A percentile compares a stretch with the other conserved stretches of the same genome.
These are phyloP conservation scores for Phytophthora cactorum DNA, from an alignment of 352 stramenopile species.

Conservation along the genomic window DNA sequence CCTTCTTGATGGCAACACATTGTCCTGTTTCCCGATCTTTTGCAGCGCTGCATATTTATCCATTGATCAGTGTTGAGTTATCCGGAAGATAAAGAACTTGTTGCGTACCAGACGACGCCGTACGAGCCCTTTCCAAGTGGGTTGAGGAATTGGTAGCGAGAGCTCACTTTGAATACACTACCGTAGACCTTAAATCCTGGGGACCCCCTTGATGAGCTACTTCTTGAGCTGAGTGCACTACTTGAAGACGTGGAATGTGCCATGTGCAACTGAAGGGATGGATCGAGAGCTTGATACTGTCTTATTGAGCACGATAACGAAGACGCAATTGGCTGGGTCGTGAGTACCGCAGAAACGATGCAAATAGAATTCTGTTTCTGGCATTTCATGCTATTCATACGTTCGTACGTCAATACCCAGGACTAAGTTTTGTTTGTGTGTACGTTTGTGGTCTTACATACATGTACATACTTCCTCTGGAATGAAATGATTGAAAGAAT, in stretches of 20 bases:
- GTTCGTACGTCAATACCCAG: no score
- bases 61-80: not conserved
- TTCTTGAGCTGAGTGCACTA: conserved; percentile 9
- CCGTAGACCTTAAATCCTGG: conserved; percentile 81
- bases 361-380: conserved; percentile 7
- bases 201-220: conserved; percentile 7
- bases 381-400: not conserved
- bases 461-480: no score
- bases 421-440: no score
- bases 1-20: conserved; percentile 93
- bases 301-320: not conserved
- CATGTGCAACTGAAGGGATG: conserved; percentile 13
- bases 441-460: no score
- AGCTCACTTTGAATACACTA: conserved; percentile 82
- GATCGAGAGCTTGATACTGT: not conserved
- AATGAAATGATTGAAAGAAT: no score
- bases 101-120: conserved; percentile 85
- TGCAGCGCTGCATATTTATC: conserved; percentile 51
- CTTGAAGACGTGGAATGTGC: conserved; percentile 18
- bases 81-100: not conserved
- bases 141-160: conserved; percentile 88
- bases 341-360: not conserved
- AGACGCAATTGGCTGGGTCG: not conserved
- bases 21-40: conserved; percentile 76
- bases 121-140: conserved; percentile 92